Evolutionary conservation across 805 yeast species (phyloP), one percentile per base, ranked within the genome.

Genomic region (Lipomyces sp.): DNA sequence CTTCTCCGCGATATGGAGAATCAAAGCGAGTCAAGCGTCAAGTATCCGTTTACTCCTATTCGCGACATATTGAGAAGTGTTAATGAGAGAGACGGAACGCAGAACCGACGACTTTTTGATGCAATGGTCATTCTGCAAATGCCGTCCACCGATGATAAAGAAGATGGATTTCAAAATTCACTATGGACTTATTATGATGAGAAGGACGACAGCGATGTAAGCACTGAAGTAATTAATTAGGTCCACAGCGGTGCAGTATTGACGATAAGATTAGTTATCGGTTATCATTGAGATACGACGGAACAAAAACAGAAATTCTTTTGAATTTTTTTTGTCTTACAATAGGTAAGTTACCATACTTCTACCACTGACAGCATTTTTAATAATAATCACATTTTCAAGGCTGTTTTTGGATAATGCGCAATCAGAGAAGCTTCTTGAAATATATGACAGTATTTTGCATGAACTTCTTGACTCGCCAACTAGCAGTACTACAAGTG

Each of bases 31-130:
- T 19, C 21, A 24, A 6, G 29, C n/a, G 10, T 18, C 14, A 33
- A 28, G 29, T 48, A 45, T 39, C 57, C 50, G 21, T 56, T 40
- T 32, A 40, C 51, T 2, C 47, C 59, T n/a, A 34, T 55, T n/a
- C 45, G 51, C 3, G 45, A 40, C 4, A 36, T 55, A 10, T 31
- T 11, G 22, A 37, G 19, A 26, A 28, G 39, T 24, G 38, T 45
- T 21, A 23, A 21, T 10, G 8, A 35, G 34, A 19, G 22, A 29
- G 5, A 22, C 6, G 19, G 33, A 14, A 10, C 7, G 22, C 11
- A 29, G 8, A 22, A n/a, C 14, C 8, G 19, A 4, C 18, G 37
- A 16, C 32, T 55, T 3, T 56, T 53, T 37, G 60, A 56, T 43
- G 46, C 55, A 4, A 38, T 53, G 39, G 31, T 56, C 14, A 47